A percentile compares a stretch with the other conserved stretches of the same genome.
Evolutionary conservation across 2,329 filamentous ascomycete genomes (phyloP).

Genomic region (Monosporascus ibericus): DNA sequence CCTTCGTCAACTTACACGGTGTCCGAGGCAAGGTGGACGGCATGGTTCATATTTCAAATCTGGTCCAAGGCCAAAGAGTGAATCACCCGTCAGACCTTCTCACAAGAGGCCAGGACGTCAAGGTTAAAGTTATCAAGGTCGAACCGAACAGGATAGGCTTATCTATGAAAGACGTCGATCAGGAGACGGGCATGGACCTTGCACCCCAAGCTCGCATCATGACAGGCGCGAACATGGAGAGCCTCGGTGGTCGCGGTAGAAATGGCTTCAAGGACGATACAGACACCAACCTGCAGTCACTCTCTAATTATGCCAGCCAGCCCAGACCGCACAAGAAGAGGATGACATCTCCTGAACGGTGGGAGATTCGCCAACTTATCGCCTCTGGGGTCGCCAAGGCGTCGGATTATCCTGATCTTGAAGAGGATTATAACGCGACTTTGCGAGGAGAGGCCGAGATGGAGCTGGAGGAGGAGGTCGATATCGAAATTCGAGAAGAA

Average conservation of each 20-base stretch:
- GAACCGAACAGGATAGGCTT: conserved; percentile 77
- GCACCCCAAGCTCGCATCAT: conserved; percentile 71
- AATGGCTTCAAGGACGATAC: conserved; percentile 41
- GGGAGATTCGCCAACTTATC: conserved; percentile 96
- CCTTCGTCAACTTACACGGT: conserved; percentile 86
- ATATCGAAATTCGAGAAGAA: conserved; percentile 94
- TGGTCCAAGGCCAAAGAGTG: conserved; percentile 77
- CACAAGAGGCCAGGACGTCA: conserved; percentile 72
- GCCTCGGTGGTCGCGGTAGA: conserved; percentile 59
- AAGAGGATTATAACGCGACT: conserved; percentile 88
- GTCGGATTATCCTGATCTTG: conserved; percentile 87
- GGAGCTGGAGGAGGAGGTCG: conserved; percentile 91
- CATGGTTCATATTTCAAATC: conserved; percentile 86
- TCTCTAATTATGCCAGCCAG: conserved; percentile 53
- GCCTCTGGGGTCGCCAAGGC: conserved; percentile 90
- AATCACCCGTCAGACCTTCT: conserved; percentile 89
- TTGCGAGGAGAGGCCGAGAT: conserved; percentile 80
- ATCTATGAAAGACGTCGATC: conserved; percentile 97
- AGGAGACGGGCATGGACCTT: conserved; percentile 77
- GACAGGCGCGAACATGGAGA: conserved; percentile 86
- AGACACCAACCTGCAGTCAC: conserved; percentile 50
- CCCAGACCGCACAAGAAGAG: conserved; percentile 70
- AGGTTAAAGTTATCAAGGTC: conserved; percentile 87
- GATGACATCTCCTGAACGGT: conserved; percentile 92
- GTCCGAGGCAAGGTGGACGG: conserved; percentile 87